phyloP scores from a whole-genome alignment of 2,329 filamentous ascomycete genomes.

The Cladobotryum mycophilum region DNA sequence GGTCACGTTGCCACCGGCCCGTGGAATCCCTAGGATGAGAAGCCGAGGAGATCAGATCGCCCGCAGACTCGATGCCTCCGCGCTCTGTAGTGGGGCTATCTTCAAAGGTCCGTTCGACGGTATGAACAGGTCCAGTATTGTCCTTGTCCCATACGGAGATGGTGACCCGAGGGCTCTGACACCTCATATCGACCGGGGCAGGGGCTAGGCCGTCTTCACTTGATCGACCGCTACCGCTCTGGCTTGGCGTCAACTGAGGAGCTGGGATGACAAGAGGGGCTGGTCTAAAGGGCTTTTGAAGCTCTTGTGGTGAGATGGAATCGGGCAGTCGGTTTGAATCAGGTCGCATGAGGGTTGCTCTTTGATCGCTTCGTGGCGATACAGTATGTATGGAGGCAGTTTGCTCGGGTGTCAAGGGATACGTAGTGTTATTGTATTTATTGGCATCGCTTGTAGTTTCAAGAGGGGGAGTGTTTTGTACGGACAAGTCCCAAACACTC shows the following conservation, averaged over 20 bases:
- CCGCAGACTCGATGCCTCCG: slow-evolving; percentile 31
- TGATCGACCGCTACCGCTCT: slow-evolving; percentile 43
- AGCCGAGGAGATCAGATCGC: slow-evolving; percentile 32
- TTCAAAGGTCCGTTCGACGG: slow-evolving; percentile 35
- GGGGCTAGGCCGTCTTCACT: slow-evolving; percentile 43
- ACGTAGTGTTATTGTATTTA: slow-evolving; percentile 21
- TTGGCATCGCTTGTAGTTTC: slow-evolving; percentile 11
- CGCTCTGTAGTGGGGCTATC: slow-evolving; percentile 31
- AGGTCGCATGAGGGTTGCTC: slow-evolving; percentile 19
- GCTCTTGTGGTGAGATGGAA: slow-evolving; percentile 37
- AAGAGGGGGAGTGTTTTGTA: slow-evolving; percentile 2
- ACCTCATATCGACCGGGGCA: slow-evolving; percentile 34
- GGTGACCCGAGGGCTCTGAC: slow-evolving; percentile 48
- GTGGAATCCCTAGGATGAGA: slow-evolving; percentile 30
- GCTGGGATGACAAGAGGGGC: slow-evolving; percentile 22
- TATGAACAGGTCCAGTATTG: slow-evolving; percentile 29
- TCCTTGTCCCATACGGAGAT: slow-evolving; percentile 51
- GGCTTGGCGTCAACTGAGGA: slow-evolving; percentile 42
- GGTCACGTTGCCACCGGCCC: slow-evolving; percentile 37
- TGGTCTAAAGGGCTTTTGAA: slow-evolving; percentile 34
- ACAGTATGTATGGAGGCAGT: slow-evolving; percentile 43
- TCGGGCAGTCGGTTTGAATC: slow-evolving; percentile 21
- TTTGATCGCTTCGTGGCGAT: slow-evolving; percentile 33
- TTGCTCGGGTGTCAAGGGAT: slow-evolving; percentile 47
- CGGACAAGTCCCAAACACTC: slow-evolving; percentile 8